A percentile compares a stretch with the other conserved stretches of the same genome.
Conservation (phyloP, 257 asterid species). For the Striga asiatica region DNA sequence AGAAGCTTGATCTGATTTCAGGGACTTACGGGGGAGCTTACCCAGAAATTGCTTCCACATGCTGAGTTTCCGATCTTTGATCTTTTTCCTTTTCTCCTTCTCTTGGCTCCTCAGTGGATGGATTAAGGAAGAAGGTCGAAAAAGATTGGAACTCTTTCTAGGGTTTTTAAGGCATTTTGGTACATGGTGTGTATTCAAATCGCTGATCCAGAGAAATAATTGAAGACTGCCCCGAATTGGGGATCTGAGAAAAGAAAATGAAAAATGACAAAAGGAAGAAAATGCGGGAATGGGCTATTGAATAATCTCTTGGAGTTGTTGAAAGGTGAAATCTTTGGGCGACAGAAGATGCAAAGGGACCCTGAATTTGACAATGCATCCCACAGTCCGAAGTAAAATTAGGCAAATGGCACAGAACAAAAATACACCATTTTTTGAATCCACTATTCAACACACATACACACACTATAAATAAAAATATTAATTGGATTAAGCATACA, state of each 20-base stretch:
- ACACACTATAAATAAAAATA: too few relatives aligned
- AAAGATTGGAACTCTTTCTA: conserved; percentile 18
- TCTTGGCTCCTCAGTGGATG: neutral
- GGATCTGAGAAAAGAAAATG: conserved; percentile 21
- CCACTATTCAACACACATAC: too few relatives aligned
- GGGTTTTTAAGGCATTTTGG: conserved; percentile 28
- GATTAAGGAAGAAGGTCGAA: neutral
- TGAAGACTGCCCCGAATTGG: conserved; percentile 19
- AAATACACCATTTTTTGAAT: too few relatives aligned
- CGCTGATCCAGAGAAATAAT: conserved; percentile 12
- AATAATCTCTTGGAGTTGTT: conserved; percentile 16
- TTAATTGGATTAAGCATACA: conserved; percentile 13
- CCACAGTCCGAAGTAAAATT: too few relatives aligned
- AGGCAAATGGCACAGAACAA: too few relatives aligned
- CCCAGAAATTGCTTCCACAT: conserved; percentile 80
- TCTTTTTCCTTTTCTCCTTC: neutral
- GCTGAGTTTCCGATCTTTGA: too few relatives aligned
- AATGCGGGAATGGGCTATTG: too few relatives aligned
- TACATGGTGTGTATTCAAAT: conserved; percentile 11
- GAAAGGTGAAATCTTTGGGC: conserved; percentile 22
- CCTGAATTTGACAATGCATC: conserved; percentile 57
- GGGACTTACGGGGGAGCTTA: conserved; percentile 59
- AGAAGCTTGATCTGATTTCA: conserved; percentile 37
- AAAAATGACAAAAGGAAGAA: conserved; percentile 1
- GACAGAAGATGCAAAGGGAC: too few relatives aligned